Conservation (phyloP, 805 yeast species). For the Wickerhamomyces chambardii region DNA sequence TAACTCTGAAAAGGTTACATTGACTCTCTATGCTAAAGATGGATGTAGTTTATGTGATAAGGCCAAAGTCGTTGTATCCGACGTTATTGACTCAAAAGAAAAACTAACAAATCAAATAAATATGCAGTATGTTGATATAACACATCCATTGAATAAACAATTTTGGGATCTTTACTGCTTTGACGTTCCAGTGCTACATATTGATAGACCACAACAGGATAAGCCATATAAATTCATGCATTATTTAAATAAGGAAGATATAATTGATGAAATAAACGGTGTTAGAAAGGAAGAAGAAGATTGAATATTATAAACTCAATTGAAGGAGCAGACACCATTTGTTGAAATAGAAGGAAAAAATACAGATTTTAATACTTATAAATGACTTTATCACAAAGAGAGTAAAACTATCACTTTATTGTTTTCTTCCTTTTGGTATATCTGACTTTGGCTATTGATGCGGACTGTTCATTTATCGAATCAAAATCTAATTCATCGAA, state of each 20-base stretch:
- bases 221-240: constrained; percentile 61
- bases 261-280: constrained; percentile 37
- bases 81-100: constrained; percentile 26
- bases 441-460: constrained; percentile 9
- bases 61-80: constrained; percentile 43
- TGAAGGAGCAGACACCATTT: too few relatives aligned
- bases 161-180: constrained; percentile 71
- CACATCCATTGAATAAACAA: constrained; percentile 43
- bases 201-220: constrained; percentile 37
- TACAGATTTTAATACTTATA: too few relatives aligned
- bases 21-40: constrained; percentile 61
- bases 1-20: constrained; percentile 10
- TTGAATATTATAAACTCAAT: too few relatives aligned
- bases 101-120: constrained; percentile 18
- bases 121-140: constrained; percentile 45
- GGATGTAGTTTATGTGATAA: constrained; percentile 63
- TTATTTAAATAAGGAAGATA: constrained; percentile 44
- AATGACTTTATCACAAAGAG: background rate
- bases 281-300: background rate
- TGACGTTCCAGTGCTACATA: constrained; percentile 73
- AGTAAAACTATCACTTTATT: constrained; percentile 5
- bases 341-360: too few relatives aligned
- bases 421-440: constrained; percentile 14
- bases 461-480: constrained; percentile 1
- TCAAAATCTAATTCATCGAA: constrained; percentile 17